Conservation (phyloP, 1,139 yeast species). For the Pichia sp. region DNA sequence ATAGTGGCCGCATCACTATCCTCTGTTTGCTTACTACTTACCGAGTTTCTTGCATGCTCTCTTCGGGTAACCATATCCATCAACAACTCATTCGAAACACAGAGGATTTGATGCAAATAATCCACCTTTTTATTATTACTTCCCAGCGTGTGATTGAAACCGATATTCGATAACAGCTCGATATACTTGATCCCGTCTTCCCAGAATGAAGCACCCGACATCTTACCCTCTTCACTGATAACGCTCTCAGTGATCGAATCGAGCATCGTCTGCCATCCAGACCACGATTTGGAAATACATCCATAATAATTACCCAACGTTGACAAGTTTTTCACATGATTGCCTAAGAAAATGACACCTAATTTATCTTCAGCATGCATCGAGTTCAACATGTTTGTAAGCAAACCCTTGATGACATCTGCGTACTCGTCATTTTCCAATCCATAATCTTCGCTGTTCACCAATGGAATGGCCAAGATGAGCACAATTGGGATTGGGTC, state of each 20-base stretch:
- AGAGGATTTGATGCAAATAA: constrained; percentile 24
- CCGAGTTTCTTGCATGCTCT: not conserved
- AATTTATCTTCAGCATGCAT: constrained; percentile 47
- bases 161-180: constrained; percentile 20
- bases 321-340: constrained; percentile 36
- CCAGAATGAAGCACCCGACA: constrained; percentile 19
- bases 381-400: constrained; percentile 33
- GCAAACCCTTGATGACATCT: constrained; percentile 29
- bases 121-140: constrained; percentile 9
- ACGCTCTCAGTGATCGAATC: constrained; percentile 35
- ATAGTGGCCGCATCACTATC: not conserved
- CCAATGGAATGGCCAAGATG: constrained; percentile 41
- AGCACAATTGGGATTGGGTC: constrained; percentile 45
- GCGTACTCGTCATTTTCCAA: constrained; percentile 37
- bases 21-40: too few relatives aligned
- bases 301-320: constrained; percentile 54
- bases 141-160: constrained; percentile 25
- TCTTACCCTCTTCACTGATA: constrained; percentile 29
- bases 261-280: constrained; percentile 53
- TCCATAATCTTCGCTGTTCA: constrained; percentile 25
- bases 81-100: constrained; percentile 22
- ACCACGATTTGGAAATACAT: constrained; percentile 50
- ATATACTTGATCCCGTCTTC: constrained; percentile 23
- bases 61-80: not conserved
- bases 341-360: constrained; percentile 55